phyloP scores from a whole-genome alignment of 106 monocot species.

The Hemerocallis citrina region DNA sequence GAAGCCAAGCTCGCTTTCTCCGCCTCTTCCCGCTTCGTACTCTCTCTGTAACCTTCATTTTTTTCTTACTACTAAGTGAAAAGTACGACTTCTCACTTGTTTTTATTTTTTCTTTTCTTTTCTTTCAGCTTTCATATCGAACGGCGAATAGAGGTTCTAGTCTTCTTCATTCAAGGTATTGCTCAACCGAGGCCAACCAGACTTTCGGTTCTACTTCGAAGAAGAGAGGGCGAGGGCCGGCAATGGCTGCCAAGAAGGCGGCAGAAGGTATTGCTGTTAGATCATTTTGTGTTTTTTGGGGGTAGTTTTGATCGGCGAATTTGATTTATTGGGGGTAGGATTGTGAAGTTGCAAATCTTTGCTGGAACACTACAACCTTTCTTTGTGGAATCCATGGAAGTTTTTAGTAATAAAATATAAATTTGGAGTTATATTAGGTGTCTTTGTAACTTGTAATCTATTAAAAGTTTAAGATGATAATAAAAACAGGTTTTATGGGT shows the following conservation, averaged over 20 bases:
- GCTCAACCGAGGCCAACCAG: constrained; percentile 13
- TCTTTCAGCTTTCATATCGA: constrained; percentile 14
- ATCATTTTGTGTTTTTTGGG: neutral
- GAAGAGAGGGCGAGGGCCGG: constrained; percentile 59
- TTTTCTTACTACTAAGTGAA: too few relatives aligned
- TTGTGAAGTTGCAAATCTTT: neutral
- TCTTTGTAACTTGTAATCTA: too few relatives aligned
- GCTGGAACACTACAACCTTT: too few relatives aligned
- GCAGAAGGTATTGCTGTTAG: constrained; percentile 34
- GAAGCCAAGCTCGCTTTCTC: constrained; percentile 34
- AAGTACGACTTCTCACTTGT: neutral
- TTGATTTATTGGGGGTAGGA: neutral
- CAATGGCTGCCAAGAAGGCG: constrained; percentile 83
- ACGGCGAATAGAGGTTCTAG: constrained; percentile 5
- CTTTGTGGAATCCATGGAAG: too few relatives aligned
- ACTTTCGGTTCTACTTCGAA: constrained; percentile 25
- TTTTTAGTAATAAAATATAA: too few relatives aligned
- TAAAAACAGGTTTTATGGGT: too few relatives aligned
- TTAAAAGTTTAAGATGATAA: too few relatives aligned
- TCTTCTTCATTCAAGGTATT: constrained; percentile 15
- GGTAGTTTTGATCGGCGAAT: neutral
- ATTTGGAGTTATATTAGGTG: too few relatives aligned
- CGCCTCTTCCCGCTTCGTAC: constrained; percentile 23
- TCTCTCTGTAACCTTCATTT: neutral
- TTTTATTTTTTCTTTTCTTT: neutral